A percentile compares a stretch with the other conserved stretches of the same genome.
phyloP scores from a whole-genome alignment of 23 red algal species.

The Cyanidium caldarium region DNA sequence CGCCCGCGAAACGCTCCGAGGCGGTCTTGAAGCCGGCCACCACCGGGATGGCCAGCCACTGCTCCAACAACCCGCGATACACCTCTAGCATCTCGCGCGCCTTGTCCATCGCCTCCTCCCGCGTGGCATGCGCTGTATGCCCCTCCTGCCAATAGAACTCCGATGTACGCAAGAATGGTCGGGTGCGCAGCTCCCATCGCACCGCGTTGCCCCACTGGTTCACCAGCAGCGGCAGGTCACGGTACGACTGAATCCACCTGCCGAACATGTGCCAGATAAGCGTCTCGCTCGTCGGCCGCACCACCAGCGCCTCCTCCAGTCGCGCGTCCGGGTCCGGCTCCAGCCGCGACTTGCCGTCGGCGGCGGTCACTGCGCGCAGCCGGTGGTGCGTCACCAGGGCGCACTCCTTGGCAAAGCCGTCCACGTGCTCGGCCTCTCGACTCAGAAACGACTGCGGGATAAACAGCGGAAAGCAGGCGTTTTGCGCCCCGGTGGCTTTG shows the following conservation, averaged over 20 bases:
- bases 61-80: slow-evolving; percentile 36
- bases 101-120: slow-evolving; percentile 39
- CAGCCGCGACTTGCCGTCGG: slow-evolving; percentile 11
- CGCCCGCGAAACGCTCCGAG: slow-evolving; percentile 80
- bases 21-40: slow-evolving; percentile 60
- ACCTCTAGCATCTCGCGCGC: slow-evolving; percentile 75
- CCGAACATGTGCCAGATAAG: slow-evolving; percentile 97
- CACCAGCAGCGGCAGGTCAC: slow-evolving; percentile 70
- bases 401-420: slow-evolving; percentile 98
- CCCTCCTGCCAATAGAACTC: slow-evolving; percentile 99
- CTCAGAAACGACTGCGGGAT: slow-evolving; percentile 95
- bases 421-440: slow-evolving; percentile 82
- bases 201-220: slow-evolving; percentile 99
- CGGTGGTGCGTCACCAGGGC: slow-evolving; percentile 93
- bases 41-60: slow-evolving; percentile 69
- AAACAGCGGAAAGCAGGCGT: slow-evolving; percentile 89
- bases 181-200: slow-evolving; percentile 95
- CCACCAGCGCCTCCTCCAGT: slow-evolving; percentile 80
- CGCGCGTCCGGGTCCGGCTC: slow-evolving; percentile 65
- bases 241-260: slow-evolving; percentile 80
- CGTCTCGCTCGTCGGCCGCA: slow-evolving; percentile 87
- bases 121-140: slow-evolving; percentile 73
- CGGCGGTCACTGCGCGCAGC: slow-evolving; percentile 30
- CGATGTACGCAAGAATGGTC: slow-evolving; percentile 86
- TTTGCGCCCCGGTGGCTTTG: slow-evolving; percentile 54